A percentile compares a stretch with the other conserved stretches of the same genome.
Conservation (phyloP, 805 yeast species). For the Myxozyma mucilagina region DNA sequence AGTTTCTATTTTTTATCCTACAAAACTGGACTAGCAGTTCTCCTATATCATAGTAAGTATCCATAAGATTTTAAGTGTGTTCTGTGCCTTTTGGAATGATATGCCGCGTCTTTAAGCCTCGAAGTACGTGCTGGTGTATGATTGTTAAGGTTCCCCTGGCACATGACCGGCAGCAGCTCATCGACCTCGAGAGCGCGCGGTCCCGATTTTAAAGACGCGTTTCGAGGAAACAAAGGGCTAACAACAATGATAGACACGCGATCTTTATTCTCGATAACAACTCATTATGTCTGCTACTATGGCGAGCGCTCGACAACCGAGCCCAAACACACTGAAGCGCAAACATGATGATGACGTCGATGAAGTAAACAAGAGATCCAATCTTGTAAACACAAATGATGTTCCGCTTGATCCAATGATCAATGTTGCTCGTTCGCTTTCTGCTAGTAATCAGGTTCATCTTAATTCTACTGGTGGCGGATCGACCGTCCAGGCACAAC, state of each 20-base stretch:
- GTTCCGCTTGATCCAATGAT: conserved; percentile 22
- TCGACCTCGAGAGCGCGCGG: background rate
- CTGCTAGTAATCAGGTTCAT: conserved; percentile 5
- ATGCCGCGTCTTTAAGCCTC: background rate
- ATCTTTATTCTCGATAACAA: background rate
- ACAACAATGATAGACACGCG: background rate
- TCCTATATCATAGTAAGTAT: background rate
- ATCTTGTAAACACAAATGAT: background rate
- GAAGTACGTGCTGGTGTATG: background rate
- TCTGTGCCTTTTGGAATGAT: background rate
- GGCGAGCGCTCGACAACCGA: conserved; percentile 11
- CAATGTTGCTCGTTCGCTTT: conserved; percentile 11
- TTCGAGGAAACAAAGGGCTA: background rate
- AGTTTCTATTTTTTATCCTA: background rate
- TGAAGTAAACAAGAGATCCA: conserved; percentile 7
- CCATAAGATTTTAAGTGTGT: background rate
- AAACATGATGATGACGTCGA: conserved; percentile 11
- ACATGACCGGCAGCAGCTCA: conserved; percentile 20
- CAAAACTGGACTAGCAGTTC: background rate
- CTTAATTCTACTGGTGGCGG: conserved; percentile 8
- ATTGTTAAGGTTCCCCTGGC: conserved; percentile 17
- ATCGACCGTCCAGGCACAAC: conserved; percentile 21
- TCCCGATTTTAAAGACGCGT: background rate
- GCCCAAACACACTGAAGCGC: conserved; percentile 12
- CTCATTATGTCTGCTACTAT: conserved; percentile 7